These are phyloP conservation scores for Crotalaria pallida DNA, from an alignment of 306 rosid species.

Conservation along the genomic window DNA sequence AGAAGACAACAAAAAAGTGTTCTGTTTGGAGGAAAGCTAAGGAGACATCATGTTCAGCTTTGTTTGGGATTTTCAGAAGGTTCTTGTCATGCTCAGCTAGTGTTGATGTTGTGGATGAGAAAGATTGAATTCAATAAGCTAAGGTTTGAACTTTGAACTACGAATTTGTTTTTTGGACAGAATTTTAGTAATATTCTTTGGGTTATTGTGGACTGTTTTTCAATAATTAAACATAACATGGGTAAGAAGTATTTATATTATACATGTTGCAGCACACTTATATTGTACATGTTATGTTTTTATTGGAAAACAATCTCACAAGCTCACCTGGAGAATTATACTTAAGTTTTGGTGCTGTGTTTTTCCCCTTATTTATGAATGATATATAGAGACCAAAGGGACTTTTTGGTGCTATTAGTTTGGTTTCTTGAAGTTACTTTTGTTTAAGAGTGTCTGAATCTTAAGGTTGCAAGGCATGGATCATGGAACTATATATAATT, in stretches of 20 bases:
- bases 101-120: conserved; percentile 51
- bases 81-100: conserved; percentile 66
- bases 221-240: no score
- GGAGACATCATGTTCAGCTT: conserved; percentile 51
- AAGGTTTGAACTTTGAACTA: background rate
- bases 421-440: background rate
- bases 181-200: no score
- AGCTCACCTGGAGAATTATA: no score
- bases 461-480: background rate
- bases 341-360: no score
- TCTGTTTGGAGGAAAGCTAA: conserved; percentile 64
- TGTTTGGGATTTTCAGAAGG: conserved; percentile 51
- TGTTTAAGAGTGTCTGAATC: background rate
- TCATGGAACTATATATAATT: background rate
- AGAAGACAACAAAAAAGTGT: conserved; percentile 34
- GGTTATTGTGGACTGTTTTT: no score
- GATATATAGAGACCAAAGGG: background rate
- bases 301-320: no score
- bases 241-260: no score
- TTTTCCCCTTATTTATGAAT: conserved; percentile 18
- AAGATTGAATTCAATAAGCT: background rate
- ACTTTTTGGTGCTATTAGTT: background rate
- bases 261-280: no score
- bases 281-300: no score
- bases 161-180: background rate